phyloP scores from a whole-genome alignment of 2,329 filamentous ascomycete species.

The Cercospora sojina region DNA sequence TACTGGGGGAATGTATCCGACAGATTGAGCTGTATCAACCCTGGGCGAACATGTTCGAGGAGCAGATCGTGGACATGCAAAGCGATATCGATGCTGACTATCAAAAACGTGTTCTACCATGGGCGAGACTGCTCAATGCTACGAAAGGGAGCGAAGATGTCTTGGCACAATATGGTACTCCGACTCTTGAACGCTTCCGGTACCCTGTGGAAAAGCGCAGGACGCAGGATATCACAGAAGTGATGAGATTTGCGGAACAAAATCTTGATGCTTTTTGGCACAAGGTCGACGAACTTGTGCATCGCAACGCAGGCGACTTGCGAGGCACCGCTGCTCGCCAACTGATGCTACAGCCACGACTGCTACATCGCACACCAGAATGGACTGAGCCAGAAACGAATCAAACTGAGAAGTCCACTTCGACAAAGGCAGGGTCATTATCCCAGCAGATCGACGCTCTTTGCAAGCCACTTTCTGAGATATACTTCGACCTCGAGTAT shows the following conservation, averaged over 20 bases:
- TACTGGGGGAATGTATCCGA: conserved; percentile 46
- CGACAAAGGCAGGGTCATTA: neutral
- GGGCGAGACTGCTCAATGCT: neutral
- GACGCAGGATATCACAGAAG: conserved; percentile 18
- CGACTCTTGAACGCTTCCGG: conserved; percentile 3
- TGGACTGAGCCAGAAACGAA: conserved; percentile 17
- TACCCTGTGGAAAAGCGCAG: conserved; percentile 17
- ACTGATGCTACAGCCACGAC: conserved; percentile 1
- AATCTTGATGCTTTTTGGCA: conserved; percentile 19
- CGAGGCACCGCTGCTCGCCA: neutral
- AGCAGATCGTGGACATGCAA: conserved; percentile 26
- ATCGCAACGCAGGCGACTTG: conserved; percentile 10
- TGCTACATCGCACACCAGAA: conserved; percentile 17
- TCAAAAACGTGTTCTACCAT: neutral
- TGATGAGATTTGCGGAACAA: conserved; percentile 12
- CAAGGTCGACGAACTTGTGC: conserved; percentile 18
- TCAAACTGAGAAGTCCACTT: neutral
- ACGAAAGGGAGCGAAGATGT: conserved; percentile 9
- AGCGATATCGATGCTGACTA: conserved; percentile 30
- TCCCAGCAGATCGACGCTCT: neutral
- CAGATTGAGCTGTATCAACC: conserved; percentile 52
- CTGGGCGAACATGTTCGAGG: conserved; percentile 48
- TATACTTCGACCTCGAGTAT: conserved; percentile 30
- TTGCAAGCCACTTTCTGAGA: conserved; percentile 29
- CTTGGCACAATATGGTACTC: conserved; percentile 6